Evolutionary conservation across 2,329 filamentous ascomycete species (phyloP), one percentile per base, ranked within the genome.

Genomic region (Phaeomoniella chlamydospora): DNA sequence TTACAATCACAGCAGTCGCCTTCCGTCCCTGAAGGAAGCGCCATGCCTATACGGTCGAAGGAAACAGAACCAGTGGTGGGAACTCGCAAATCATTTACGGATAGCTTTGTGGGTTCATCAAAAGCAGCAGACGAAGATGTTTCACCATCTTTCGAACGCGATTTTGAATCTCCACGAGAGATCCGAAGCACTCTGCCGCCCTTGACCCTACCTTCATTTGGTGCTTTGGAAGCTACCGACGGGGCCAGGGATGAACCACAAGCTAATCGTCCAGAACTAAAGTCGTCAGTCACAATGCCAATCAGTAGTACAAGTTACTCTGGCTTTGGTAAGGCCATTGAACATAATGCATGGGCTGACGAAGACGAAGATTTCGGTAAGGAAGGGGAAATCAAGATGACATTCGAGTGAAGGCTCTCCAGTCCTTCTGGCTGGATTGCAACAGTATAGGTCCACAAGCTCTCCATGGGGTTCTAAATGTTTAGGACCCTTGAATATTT

Each of bases 381-480:
- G 13, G 69, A 72, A 49, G 80, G 85, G 55, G 80, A 85, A 56
- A 81, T 88, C 43, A 70, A 72, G 18, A 80, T 88, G 79, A 85
- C 79, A 43, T 88, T 88, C 72, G 82, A 79, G 56, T 83, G 62
- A 60, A 26, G n/a, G 22, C n/a, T n/a, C n/a, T n/a, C n/a, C n/a
- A n/a, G n/a, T 29, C n/a, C n/a, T n/a, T n/a, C n/a, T n/a, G n/a
- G n/a, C n/a, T n/a, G n/a, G n/a, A n/a, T n/a, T n/a, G n/a, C n/a
- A n/a, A n/a, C n/a, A n/a, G n/a, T n/a, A n/a, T n/a, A n/a, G n/a
- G n/a, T n/a, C n/a, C n/a, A n/a, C n/a, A n/a, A n/a, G n/a, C n/a
- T n/a, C n/a, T n/a, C n/a, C n/a, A n/a, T n/a, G n/a, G n/a, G n/a
- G n/a, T n/a, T n/a, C n/a, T n/a, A n/a, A n/a, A n/a, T n/a, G n/a